A percentile compares a stretch with the other conserved stretches of the same genome.
Conservation (phyloP, 2,329 filamentous ascomycete species). For the Pestalotiopsis sp. region DNA sequence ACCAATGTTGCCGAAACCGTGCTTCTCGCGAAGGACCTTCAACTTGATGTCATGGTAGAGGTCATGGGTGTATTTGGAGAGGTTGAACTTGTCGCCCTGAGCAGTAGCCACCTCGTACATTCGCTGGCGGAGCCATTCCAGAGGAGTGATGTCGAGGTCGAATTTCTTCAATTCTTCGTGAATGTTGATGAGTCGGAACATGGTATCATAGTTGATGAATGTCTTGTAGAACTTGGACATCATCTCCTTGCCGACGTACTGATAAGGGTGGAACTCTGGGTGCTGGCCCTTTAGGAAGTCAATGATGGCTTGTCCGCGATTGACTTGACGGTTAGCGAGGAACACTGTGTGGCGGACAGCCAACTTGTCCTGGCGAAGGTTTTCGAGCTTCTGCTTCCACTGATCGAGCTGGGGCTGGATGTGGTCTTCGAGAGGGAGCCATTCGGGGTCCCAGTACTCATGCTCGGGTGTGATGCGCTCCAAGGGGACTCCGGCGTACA, state of each 20-base stretch:
- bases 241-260: conserved; percentile 56
- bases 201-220: conserved; percentile 57
- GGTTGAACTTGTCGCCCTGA: conserved; percentile 51
- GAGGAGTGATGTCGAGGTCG: conserved; percentile 52
- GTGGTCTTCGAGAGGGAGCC: conserved; percentile 47
- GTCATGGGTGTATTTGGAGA: conserved; percentile 53
- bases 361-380: conserved; percentile 25
- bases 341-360: conserved; percentile 47
- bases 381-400: conserved; percentile 51
- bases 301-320: conserved; percentile 55
- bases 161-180: conserved; percentile 58
- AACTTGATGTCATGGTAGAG: conserved; percentile 61
- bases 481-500: conserved; percentile 56
- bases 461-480: conserved; percentile 52
- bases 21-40: conserved; percentile 49
- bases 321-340: conserved; percentile 58
- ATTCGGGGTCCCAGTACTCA: conserved; percentile 59
- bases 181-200: conserved; percentile 58
- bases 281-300: conserved; percentile 47
- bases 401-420: conserved; percentile 47
- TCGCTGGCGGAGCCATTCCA: conserved; percentile 61
- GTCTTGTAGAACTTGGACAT: conserved; percentile 43
- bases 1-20: conserved; percentile 61
- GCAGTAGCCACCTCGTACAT: conserved; percentile 51
- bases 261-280: conserved; percentile 58